phyloP scores from a whole-genome alignment of 2,329 filamentous ascomycete genomes.

The Nigrospora sphaerica region DNA sequence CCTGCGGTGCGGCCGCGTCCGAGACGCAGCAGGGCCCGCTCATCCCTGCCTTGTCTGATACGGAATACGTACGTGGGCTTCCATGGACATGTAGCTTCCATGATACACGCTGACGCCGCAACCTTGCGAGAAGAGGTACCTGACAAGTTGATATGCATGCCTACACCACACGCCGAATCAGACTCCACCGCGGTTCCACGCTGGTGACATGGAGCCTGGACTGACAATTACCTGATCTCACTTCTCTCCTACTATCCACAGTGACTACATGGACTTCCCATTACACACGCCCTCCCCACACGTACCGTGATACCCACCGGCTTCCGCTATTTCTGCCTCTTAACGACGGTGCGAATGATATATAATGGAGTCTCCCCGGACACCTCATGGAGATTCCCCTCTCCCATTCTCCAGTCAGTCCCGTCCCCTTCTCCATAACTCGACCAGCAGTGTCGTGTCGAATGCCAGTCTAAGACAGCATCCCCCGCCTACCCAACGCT shows the following conservation, averaged over 20 bases:
- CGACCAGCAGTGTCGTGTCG: not conserved
- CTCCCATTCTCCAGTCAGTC: not conserved
- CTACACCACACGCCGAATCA: not conserved
- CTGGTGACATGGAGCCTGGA: not conserved
- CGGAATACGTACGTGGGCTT: too few relatives aligned
- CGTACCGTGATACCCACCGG: not conserved
- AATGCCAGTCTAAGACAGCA: not conserved
- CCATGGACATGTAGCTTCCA: too few relatives aligned
- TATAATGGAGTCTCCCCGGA: slow-evolving; percentile 1
- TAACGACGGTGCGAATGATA: not conserved
- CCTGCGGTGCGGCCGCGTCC: too few relatives aligned
- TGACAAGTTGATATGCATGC: not conserved
- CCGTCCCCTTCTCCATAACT: not conserved
- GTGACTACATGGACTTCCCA: not conserved
- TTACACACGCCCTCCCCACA: not conserved
- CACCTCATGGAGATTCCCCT: not conserved
- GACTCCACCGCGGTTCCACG: slow-evolving; percentile 5
- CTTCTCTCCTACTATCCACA: not conserved
- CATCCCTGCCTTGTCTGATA: too few relatives aligned
- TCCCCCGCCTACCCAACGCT: not conserved
- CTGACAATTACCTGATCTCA: slow-evolving; percentile 1
- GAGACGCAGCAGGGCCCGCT: too few relatives aligned
- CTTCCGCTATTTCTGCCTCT: not conserved
- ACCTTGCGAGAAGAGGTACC: too few relatives aligned
- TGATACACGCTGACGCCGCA: too few relatives aligned